These are phyloP conservation scores for Drosera spatulata DNA, from an alignment of 179 eudicot species.

Conservation along the genomic window DNA sequence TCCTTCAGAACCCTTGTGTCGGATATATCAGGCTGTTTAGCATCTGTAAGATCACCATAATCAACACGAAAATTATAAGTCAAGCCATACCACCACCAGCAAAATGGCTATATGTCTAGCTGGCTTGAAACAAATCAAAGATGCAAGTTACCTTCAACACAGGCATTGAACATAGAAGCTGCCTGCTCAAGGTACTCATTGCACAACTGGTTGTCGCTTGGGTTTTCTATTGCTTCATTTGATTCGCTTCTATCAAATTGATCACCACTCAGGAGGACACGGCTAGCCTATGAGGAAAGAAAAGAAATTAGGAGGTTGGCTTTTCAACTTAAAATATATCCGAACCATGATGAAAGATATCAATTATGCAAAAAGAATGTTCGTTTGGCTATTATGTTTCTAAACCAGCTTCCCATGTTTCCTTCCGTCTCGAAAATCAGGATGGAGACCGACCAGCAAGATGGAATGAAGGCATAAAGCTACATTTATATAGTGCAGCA, in stretches of 20 bases:
- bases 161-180: conserved; percentile 31
- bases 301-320: not conserved
- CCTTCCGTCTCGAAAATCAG: no score
- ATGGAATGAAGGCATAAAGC: no score
- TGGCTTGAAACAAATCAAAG: conserved; percentile 1
- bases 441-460: no score
- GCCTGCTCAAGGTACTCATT: conserved; percentile 47
- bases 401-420: no score
- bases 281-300: conserved; percentile 51
- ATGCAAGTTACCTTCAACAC: conserved; percentile 40
- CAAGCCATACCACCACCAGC: not conserved
- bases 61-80: not conserved
- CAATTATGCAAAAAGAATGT: no score
- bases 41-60: conserved; percentile 30
- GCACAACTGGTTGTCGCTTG: conserved; percentile 31
- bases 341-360: no score
- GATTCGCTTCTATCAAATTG: conserved; percentile 33
- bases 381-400: no score
- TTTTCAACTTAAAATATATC: no score
- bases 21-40: conserved; percentile 32
- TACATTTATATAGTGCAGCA: no score
- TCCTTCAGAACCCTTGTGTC: conserved; percentile 39
- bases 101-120: not conserved
- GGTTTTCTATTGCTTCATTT: conserved; percentile 39
- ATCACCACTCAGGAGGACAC: conserved; percentile 54